Conservation (phyloP, 2,329 filamentous ascomycete genomes). For the Claviceps humidiphila region DNA sequence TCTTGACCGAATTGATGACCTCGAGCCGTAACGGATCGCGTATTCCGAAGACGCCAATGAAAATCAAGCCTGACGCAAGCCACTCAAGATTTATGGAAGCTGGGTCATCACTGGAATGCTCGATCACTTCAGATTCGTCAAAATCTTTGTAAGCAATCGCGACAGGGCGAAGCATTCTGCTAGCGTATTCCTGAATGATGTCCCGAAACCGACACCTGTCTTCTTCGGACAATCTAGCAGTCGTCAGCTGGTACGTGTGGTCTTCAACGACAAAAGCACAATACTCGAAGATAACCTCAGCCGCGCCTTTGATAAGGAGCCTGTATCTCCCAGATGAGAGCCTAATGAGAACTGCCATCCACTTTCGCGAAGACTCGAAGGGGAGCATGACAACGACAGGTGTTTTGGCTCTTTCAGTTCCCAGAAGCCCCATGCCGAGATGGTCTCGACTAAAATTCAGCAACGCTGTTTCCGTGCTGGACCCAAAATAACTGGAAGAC, state of each 20-base stretch:
- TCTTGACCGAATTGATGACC: slow-evolving; percentile 47
- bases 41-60: slow-evolving; percentile 44
- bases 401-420: slow-evolving; percentile 32
- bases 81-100: slow-evolving; percentile 23
- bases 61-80: slow-evolving; percentile 33
- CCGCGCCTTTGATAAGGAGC: slow-evolving; percentile 43
- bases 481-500: slow-evolving; percentile 32
- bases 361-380: slow-evolving; percentile 41
- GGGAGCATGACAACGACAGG: slow-evolving; percentile 35
- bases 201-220: slow-evolving; percentile 19
- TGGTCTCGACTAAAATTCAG: slow-evolving; percentile 37
- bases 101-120: slow-evolving; percentile 25
- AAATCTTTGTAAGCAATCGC: slow-evolving; percentile 65
- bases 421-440: slow-evolving; percentile 30
- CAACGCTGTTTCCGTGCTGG: slow-evolving; percentile 41
- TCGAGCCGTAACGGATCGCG: slow-evolving; percentile 53
- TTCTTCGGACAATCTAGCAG: slow-evolving; percentile 17
- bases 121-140: slow-evolving; percentile 52
- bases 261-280: slow-evolving; percentile 31
- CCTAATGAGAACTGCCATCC: slow-evolving; percentile 41
- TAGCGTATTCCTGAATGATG: slow-evolving; percentile 41
- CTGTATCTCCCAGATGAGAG: slow-evolving; percentile 32
- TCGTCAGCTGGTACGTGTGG: slow-evolving; percentile 22
- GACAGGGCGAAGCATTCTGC: slow-evolving; percentile 60
- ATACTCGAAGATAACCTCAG: slow-evolving; percentile 38